Conservation (phyloP, 1,284 basidiomycete genomes). For the Pholiota adiposa region DNA sequence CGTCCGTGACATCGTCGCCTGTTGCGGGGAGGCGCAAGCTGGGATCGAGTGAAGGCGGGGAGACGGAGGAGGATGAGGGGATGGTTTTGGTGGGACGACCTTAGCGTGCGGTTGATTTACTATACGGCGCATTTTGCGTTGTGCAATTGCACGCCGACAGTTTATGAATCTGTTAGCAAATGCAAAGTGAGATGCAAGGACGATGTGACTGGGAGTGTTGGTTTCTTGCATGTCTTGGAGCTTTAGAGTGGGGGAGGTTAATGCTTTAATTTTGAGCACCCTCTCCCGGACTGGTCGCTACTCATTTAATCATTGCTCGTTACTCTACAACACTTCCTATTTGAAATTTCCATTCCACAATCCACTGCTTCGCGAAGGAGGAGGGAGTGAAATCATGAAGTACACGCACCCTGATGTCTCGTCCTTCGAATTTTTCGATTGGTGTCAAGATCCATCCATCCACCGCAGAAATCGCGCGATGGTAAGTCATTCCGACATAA, state of each 20-base stretch:
- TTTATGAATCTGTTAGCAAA: not conserved
- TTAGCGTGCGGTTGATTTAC: no score
- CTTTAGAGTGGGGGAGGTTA: not conserved
- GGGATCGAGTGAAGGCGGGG: slow-evolving; percentile 57
- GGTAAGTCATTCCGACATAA: no score
- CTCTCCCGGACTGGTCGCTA: not conserved
- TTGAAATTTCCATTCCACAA: slow-evolving; percentile 4
- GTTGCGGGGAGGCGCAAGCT: slow-evolving; percentile 17
- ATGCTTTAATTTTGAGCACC: not conserved
- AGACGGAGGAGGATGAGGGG: slow-evolving; percentile 81
- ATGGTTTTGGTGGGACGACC: slow-evolving; percentile 77
- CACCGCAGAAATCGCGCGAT: not conserved
- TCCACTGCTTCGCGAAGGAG: not conserved
- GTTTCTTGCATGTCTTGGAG: not conserved
- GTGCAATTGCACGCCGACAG: not conserved
- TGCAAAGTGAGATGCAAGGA: not conserved
- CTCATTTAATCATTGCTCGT: not conserved
- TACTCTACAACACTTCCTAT: slow-evolving; percentile 7
- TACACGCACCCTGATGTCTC: not conserved
- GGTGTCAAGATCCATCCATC: not conserved
- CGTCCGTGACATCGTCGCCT: slow-evolving; percentile 36
- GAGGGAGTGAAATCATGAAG: not conserved
- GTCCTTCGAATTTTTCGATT: not conserved
- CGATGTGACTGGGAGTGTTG: not conserved
- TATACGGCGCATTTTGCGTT: no score